phyloP scores from a whole-genome alignment of 2,329 filamentous ascomycete genomes.

The Acrocalymma vagum region DNA sequence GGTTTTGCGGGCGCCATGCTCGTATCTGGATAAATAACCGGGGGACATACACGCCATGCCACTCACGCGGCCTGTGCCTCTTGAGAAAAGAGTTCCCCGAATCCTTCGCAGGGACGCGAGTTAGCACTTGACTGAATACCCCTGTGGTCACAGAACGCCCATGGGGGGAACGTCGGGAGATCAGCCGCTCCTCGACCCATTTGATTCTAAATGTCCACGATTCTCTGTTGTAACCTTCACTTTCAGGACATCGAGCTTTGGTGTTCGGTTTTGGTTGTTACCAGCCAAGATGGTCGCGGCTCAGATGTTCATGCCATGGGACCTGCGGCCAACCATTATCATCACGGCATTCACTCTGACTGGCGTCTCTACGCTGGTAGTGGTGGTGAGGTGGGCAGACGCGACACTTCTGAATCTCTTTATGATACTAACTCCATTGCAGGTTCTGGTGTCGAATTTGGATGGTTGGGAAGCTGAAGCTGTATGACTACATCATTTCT shows the following conservation, averaged over 20 bases:
- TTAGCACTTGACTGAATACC: no score
- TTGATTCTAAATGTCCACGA: conserved; percentile 1
- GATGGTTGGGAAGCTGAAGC: conserved; percentile 29
- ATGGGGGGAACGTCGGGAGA: background rate
- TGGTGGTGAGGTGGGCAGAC: conserved; percentile 20
- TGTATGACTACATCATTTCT: conserved; percentile 33
- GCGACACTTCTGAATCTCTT: background rate
- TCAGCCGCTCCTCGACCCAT: conserved; percentile 1
- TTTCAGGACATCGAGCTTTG: background rate
- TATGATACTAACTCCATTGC: background rate
- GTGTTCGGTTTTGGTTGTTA: no score
- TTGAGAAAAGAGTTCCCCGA: background rate
- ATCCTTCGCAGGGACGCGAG: conserved; percentile 3
- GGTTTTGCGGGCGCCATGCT: no score
- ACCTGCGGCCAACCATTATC: conserved; percentile 26
- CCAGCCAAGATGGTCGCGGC: conserved; percentile 13
- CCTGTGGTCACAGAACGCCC: conserved; percentile 1
- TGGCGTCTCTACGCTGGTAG: conserved; percentile 27
- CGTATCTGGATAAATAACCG: background rate
- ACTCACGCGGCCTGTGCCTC: conserved; percentile 1
- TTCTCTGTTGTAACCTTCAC: background rate
- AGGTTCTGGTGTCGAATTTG: conserved; percentile 38
- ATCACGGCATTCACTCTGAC: conserved; percentile 32
- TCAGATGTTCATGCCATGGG: conserved; percentile 26
- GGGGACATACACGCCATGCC: no score